Evolutionary conservation across 768 basidiomycete species (phyloP), one percentile per base, ranked within the genome.

Genomic region (Boletus sp.): DNA sequence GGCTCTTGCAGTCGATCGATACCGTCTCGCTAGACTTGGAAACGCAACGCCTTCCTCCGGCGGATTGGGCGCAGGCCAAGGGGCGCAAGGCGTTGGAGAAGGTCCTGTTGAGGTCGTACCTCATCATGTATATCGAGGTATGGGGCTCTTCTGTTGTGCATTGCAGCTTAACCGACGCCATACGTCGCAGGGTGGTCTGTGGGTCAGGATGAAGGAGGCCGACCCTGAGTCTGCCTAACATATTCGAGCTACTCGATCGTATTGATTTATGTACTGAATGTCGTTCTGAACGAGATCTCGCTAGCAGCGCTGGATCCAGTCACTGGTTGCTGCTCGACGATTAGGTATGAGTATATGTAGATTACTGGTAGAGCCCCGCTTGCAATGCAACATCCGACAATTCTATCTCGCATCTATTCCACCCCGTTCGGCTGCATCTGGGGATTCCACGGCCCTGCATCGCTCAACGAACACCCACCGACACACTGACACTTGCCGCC

Each of bases 381-480:
- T 36, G 18, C 24, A 39, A 24, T 24, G 24, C 24, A 28, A 40
- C 20, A 24, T 8, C 36, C 28, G 10, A 36, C 30, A 4, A 17
- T 12, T 50, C 53, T 33, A 46, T 29, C 28, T 41, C 52, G 14
- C 51, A 47, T 59, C 69, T 71, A 71, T 57, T 42, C 63, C 48
- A 36, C 45, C n/a, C 68, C 66, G 18, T 72, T 52, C 36, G 1
- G 47, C 28, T 3, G 33, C 30, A 9, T 5, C 42, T 47, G 44
- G 7, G 72, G 66, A 66, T 90, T 91, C 96, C 95, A 98, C 9
- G 96, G 95, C 8, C 96, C 96, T 1, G 82, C 90, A 73, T 99
- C 92, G 60, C 87, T 89, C 77, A 94, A 69, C 54, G 86, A 90
- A 73, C 95, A 98, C 0, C 94, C 92, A 0, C 83, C 90, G 2